Base-by-base conservation (phyloP, 1,139 yeast genomes). In the Zygosaccharomyces pseudobailii region DNA sequence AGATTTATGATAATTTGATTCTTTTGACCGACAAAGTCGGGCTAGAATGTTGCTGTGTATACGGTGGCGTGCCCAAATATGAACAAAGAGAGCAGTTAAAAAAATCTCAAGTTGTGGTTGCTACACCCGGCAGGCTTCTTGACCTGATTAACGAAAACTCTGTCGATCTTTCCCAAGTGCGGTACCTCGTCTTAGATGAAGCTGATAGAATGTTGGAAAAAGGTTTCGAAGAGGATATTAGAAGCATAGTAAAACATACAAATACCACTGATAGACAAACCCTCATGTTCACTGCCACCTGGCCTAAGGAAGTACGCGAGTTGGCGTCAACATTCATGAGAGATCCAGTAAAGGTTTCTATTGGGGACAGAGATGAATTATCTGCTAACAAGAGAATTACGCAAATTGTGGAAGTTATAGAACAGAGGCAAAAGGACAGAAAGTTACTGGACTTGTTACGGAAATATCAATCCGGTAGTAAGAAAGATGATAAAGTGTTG, bases 171-270 rank as follows among this genome's bases (percentile, higher is more conserved):
- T 71, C 80, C 28, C 65, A 73, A 6, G 84, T 90, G 30, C 78
- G 84, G 55, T 90, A 87, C 65, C 74, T 94, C 56, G 95, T 92
- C 22, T 75, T 92, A 46, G 99, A 92, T 68, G 99, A 92, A 71
- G 99, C 98, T 34, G 99, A 92, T 67, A 80, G 99, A 71, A 94
- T 92, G 98, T 78, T 92, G 55, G 98, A 92, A 69, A 84, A 81
- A 63, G 99, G 99, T 30, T 92, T 92, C 63, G 98, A 92, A 71
- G 95, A 90, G 66, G 98, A 90, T 69, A 92, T 92, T 65, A 88
- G 87, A 69, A 74, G 76, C 54, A 88, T 94, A 55, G 82, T 92
- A 62, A 81, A 96, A 66, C 95, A 87, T 67, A 88, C 97, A 0
- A 78, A 87, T 55, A 87, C 95, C 7, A 80, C 80, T 52, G 79